Percentiles rank a stretch among this genome's conserved stretches.
Conservation (phyloP, 352 stramenopile genomes). For the Thraustochytrium striatum region DNA sequence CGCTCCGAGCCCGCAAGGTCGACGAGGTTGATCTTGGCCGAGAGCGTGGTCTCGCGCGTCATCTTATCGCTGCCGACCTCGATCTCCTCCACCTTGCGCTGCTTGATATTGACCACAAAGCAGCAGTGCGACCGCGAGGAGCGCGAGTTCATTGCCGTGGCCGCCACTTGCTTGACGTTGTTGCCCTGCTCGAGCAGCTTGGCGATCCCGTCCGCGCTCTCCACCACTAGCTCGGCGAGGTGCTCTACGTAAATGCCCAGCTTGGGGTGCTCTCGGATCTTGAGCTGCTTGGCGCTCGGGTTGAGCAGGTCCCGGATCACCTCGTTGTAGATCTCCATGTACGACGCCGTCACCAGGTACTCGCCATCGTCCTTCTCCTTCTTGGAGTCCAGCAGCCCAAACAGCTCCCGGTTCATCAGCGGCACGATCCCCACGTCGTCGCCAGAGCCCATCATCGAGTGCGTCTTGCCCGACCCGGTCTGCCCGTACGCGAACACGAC, state of each 20-base stretch:
- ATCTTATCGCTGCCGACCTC: constrained; percentile 52
- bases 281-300: constrained; percentile 78
- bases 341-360: constrained; percentile 86
- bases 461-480: constrained; percentile 54
- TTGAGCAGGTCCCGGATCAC: constrained; percentile 87
- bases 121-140: constrained; percentile 86
- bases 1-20: constrained; percentile 72
- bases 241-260: constrained; percentile 87
- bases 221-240: constrained; percentile 74
- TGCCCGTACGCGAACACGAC: constrained; percentile 56
- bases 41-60: constrained; percentile 70
- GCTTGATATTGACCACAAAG: constrained; percentile 90
- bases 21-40: constrained; percentile 82
- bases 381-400: constrained; percentile 62
- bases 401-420: constrained; percentile 78
- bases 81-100: constrained; percentile 72
- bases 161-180: constrained; percentile 70
- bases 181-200: constrained; percentile 79
- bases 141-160: constrained; percentile 86
- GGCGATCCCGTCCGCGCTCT: constrained; percentile 68
- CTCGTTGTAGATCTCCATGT: constrained; percentile 92
- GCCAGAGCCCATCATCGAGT: constrained; percentile 52
- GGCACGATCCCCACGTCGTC: constrained; percentile 70
- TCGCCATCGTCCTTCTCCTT: constrained; percentile 61
- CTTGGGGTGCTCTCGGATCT: constrained; percentile 83